Percentiles rank a stretch among this genome's conserved stretches.
Conservation (phyloP, 2,329 filamentous ascomycete genomes). For the Penicillium psychrosexuale region DNA sequence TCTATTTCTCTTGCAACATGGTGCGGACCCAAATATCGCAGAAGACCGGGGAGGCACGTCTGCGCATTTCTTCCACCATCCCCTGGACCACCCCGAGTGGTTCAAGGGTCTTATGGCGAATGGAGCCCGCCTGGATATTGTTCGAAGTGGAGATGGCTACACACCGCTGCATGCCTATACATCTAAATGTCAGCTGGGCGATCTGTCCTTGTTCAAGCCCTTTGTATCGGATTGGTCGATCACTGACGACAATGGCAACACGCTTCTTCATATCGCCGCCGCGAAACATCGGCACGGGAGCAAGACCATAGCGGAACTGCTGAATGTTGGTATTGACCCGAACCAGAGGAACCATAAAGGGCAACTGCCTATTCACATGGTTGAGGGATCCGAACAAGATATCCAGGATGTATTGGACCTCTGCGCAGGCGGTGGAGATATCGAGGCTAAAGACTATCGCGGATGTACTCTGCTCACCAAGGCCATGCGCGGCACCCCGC, state of each 20-base stretch:
- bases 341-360: conserved; percentile 2
- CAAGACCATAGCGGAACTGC: neutral
- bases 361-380: conserved; percentile 1
- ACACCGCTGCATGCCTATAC: conserved; percentile 17
- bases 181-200: conserved; percentile 2
- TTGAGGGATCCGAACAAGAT: neutral
- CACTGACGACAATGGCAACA: conserved; percentile 15
- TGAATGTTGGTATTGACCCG: neutral
- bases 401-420: neutral
- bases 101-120: conserved; percentile 10
- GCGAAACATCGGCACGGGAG: neutral
- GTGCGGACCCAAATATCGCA: conserved; percentile 8
- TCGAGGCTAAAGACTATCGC: conserved; percentile 15
- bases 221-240: conserved; percentile 12
- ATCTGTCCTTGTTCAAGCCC: conserved; percentile 12
- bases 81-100: neutral
- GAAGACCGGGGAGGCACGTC: conserved; percentile 11
- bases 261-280: conserved; percentile 15
- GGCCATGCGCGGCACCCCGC: neutral
- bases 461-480: conserved; percentile 12
- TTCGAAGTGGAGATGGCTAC: neutral
- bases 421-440: conserved; percentile 13
- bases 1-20: neutral
- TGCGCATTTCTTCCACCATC: conserved; percentile 7
- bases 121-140: conserved; percentile 16